Evolutionary conservation across 768 basidiomycete genomes (phyloP).

Genomic region (Leccinum rimulosum): DNA sequence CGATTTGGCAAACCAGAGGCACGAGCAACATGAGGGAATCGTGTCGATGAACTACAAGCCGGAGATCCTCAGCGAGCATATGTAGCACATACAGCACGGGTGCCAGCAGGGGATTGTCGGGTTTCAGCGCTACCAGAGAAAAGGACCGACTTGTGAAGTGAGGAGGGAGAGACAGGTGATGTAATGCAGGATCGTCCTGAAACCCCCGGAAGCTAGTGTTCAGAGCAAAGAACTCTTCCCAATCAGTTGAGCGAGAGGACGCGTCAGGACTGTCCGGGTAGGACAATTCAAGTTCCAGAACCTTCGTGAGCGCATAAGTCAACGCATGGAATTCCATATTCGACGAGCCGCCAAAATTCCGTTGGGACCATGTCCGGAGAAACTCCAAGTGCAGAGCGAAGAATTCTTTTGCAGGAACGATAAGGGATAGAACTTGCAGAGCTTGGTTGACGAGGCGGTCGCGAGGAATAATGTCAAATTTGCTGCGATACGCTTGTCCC

Average conservation of each 20-base stretch:
- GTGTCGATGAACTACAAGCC: slow-evolving; percentile 56
- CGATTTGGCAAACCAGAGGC: slow-evolving; percentile 61
- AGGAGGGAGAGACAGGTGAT: slow-evolving; percentile 39
- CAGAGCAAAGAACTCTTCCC: slow-evolving; percentile 44
- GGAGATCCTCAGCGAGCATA: slow-evolving; percentile 69
- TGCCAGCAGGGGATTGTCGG: slow-evolving; percentile 45
- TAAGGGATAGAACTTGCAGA: slow-evolving; percentile 60
- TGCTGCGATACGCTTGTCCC: slow-evolving; percentile 43
- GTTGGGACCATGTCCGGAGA: slow-evolving; percentile 54
- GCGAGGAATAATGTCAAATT: slow-evolving; percentile 54
- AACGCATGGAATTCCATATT: slow-evolving; percentile 60
- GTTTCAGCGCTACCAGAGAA: slow-evolving; percentile 26
- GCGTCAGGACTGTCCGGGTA: slow-evolving; percentile 14
- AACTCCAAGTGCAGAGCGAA: slow-evolving; percentile 57
- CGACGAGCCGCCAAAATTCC: slow-evolving; percentile 40
- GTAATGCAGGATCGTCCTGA: slow-evolving; percentile 58
- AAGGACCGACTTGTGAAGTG: slow-evolving; percentile 27
- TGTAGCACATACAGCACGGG: slow-evolving; percentile 75
- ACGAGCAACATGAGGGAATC: slow-evolving; percentile 55
- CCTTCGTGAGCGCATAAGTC: slow-evolving; percentile 45
- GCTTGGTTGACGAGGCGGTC: slow-evolving; percentile 57
- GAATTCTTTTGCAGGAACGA: slow-evolving; percentile 53
- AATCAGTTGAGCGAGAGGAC: slow-evolving; percentile 33
- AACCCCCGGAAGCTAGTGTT: slow-evolving; percentile 48
- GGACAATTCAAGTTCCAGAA: slow-evolving; percentile 42